Percentiles rank a stretch among this genome's conserved stretches.
These are phyloP conservation scores for Melanomma pulvis-pyrius DNA, from an alignment of 495 filamentous ascomycete genomes.

Conservation along the genomic window DNA sequence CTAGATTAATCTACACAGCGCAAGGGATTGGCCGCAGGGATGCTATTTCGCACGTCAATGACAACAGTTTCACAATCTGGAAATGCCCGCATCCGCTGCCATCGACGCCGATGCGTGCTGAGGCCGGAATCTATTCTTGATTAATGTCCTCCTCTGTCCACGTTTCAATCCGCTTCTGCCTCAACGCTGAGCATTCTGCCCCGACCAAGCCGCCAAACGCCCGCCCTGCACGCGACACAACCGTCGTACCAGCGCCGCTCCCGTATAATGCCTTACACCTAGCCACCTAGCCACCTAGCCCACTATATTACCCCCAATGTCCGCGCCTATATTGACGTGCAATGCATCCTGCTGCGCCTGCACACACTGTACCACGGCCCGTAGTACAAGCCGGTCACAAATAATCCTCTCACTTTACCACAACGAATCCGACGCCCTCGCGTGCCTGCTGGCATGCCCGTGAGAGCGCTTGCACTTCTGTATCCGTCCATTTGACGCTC, in stretches of 20 bases:
- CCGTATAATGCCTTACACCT: constrained; percentile 22
- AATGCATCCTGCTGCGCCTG: constrained; percentile 16
- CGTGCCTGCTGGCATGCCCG: constrained; percentile 70
- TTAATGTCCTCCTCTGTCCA: constrained; percentile 7
- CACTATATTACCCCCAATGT: constrained; percentile 5
- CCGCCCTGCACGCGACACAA: constrained; percentile 12
- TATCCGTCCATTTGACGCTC: constrained; percentile 87
- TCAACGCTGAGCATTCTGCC: background rate
- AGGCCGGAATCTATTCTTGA: constrained; percentile 27
- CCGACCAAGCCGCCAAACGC: background rate
- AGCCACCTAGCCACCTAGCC: no score
- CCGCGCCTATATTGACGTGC: constrained; percentile 16
- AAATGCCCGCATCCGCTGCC: constrained; percentile 12
- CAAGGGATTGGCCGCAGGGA: constrained; percentile 33
- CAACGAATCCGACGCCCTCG: constrained; percentile 78
- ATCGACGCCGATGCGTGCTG: background rate
- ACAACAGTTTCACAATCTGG: constrained; percentile 33
- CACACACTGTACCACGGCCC: constrained; percentile 16
- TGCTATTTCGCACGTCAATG: constrained; percentile 11
- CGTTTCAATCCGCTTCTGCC: background rate
- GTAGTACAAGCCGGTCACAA: constrained; percentile 30
- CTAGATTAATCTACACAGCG: constrained; percentile 23
- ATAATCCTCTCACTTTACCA: constrained; percentile 61
- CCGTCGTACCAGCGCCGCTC: constrained; percentile 21
- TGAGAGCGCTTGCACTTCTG: constrained; percentile 76